Evolutionary conservation across 495 filamentous ascomycete genomes (phyloP), one percentile per base, ranked within the genome.

Genomic region (Penicillium antarcticum): DNA sequence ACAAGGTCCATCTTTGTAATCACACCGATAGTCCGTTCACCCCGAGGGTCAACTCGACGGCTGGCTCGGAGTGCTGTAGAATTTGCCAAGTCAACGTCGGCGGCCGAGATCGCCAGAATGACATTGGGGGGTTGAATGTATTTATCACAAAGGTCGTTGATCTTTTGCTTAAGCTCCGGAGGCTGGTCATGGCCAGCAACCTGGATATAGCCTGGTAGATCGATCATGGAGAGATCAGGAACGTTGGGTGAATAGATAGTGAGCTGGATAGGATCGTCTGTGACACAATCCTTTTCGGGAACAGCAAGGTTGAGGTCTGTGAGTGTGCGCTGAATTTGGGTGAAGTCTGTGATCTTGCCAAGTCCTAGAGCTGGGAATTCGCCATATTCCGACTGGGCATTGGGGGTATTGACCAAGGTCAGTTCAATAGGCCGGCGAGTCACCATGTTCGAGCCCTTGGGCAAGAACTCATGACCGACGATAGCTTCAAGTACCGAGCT

Each of bases 1-100:
- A 99, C 91, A 17, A 99, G 80, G 64, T 99, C 94, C 92, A 99
- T 96, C 73, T 99, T 99, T 19, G 94, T 99, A 19, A 99, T 87
- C 18, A 99, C 94, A 33, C 94, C 94, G 62, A 99, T 97, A 2
- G 94, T 99, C 45, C 94, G 78, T 66, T 99, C 95, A 21, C 94
- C 94, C 45, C 95, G 76, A 4, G 95, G 95, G 63, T 99, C 94
- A 10, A 97, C 92, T 49, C 91, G 79, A 47, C 95, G 80, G 62
- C 91, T 96, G 21, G 94, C 91, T 49, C 92, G 79, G 23, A 99
- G 74, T 10, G 94, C 92, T 4, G 94, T 92, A 3, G 94, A 97
- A 63, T 99, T 99, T 4, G 94, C 94, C 21, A 99, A 68, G 73
- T 99, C 94, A 31, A 97, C 92, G 72, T 97, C 95, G 24, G 94